Percentiles rank a stretch among this genome's conserved stretches.
phyloP scores from a whole-genome alignment of 192 early-diverging fungal genomes.

The Fimicolochytrium jonesii region DNA sequence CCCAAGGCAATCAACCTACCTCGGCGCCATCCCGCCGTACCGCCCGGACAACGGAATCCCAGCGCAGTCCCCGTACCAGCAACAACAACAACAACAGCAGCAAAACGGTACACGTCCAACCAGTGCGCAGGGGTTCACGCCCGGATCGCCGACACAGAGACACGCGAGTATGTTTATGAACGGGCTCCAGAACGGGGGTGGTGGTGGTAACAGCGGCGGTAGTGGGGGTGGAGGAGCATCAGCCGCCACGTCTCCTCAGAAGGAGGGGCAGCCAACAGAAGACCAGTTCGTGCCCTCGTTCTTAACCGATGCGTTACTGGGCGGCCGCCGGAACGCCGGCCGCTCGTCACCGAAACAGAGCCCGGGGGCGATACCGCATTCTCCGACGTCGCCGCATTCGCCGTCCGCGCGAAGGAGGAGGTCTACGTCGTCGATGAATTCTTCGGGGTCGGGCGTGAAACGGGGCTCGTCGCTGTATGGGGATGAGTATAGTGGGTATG shows the following conservation, averaged over 20 bases:
- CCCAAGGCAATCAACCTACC: background rate
- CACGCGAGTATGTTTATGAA: background rate
- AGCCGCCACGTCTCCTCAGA: background rate
- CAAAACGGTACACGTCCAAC: background rate
- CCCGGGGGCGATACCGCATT: too few species aligned
- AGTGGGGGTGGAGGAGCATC: background rate
- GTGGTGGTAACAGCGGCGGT: background rate
- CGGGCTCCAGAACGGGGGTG: background rate
- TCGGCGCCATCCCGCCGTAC: background rate
- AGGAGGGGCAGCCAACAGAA: background rate
- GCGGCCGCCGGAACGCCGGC: background rate
- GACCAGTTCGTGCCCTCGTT: slow-evolving; percentile 10
- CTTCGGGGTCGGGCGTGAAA: too few species aligned
- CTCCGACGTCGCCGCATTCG: too few species aligned
- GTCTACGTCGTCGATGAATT: too few species aligned
- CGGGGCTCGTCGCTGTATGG: too few species aligned
- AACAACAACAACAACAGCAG: background rate
- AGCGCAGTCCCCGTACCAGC: background rate
- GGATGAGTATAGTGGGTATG: too few species aligned
- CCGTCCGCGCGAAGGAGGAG: too few species aligned
- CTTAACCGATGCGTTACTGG: slow-evolving; percentile 8
- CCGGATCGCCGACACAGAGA: background rate
- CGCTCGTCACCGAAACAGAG: background rate
- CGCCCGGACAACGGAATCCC: background rate
- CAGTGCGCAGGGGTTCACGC: background rate